Evolutionary conservation across 2,329 filamentous ascomycete species (phyloP).

Genomic region (Pseudogymnoascus sp.): DNA sequence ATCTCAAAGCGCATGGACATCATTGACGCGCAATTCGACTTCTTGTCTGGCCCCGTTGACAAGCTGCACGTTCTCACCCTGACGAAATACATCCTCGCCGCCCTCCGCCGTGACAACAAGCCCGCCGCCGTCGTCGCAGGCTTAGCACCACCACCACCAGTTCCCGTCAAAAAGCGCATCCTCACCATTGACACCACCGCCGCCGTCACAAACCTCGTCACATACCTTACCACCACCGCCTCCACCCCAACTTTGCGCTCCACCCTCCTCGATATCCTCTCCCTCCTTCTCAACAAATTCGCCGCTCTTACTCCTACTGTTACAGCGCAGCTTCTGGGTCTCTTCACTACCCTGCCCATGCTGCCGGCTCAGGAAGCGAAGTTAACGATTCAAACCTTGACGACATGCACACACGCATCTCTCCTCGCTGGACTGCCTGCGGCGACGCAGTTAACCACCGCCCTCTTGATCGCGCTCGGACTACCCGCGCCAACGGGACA

Average conservation of each 20-base stretch:
- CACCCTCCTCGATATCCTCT: constrained; percentile 19
- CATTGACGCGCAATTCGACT: neutral
- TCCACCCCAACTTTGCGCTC: neutral
- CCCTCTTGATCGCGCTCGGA: constrained; percentile 16
- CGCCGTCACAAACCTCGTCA: neutral
- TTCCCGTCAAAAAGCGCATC: neutral
- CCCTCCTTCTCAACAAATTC: constrained; percentile 26
- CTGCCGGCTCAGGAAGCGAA: neutral
- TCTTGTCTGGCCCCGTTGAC: neutral
- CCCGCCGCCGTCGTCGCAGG: too few species aligned
- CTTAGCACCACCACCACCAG: neutral
- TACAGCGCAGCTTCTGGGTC: neutral
- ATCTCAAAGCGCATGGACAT: neutral
- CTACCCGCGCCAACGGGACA: neutral
- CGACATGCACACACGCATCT: constrained; percentile 23
- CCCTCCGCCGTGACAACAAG: neutral
- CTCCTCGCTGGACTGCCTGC: constrained; percentile 18
- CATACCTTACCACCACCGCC: neutral
- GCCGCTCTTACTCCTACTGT: constrained; percentile 13
- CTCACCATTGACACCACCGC: neutral
- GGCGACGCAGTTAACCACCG: constrained; percentile 14
- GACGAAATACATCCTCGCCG: neutral
- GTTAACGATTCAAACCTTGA: constrained; percentile 17
- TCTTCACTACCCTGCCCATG: constrained; percentile 15
- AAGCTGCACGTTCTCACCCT: neutral